Conservation (phyloP, 1,284 basidiomycete genomes). For the Ceratobasidium sp. region DNA sequence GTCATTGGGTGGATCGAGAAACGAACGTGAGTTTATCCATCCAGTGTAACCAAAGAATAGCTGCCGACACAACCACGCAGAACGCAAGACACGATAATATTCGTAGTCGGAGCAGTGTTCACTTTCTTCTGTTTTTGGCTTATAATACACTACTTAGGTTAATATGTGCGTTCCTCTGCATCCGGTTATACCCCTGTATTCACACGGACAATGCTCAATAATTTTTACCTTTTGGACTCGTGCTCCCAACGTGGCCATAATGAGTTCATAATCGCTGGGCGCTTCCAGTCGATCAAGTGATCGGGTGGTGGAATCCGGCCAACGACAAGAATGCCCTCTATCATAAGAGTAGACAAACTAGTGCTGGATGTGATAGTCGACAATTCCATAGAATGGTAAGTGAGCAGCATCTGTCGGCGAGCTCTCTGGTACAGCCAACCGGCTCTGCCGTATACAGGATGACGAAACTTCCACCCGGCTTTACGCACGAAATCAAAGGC, state of each 20-base stretch:
- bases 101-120: conserved; percentile 83
- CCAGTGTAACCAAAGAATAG: background rate
- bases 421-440: background rate
- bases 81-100: conserved; percentile 94
- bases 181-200: conserved; percentile 34
- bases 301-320: background rate
- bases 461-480: conserved; percentile 81
- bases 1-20: conserved; percentile 97
- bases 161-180: conserved; percentile 41
- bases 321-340: conserved; percentile 26
- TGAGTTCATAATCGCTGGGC: background rate
- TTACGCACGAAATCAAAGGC: conserved; percentile 76
- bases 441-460: conserved; percentile 64
- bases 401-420: background rate
- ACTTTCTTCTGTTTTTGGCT: conserved; percentile 92
- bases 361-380: conserved; percentile 79
- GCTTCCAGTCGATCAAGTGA: background rate
- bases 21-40: conserved; percentile 73
- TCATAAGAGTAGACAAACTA: conserved; percentile 63
- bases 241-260: conserved; percentile 10
- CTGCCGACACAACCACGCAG: conserved; percentile 60
- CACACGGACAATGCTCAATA: conserved; percentile 30
- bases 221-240: conserved; percentile 22
- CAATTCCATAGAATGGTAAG: conserved; percentile 81
- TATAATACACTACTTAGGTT: conserved; percentile 92